Evolutionary conservation across 2,329 filamentous ascomycete genomes (phyloP).

Genomic region (Scytalidium sp.): DNA sequence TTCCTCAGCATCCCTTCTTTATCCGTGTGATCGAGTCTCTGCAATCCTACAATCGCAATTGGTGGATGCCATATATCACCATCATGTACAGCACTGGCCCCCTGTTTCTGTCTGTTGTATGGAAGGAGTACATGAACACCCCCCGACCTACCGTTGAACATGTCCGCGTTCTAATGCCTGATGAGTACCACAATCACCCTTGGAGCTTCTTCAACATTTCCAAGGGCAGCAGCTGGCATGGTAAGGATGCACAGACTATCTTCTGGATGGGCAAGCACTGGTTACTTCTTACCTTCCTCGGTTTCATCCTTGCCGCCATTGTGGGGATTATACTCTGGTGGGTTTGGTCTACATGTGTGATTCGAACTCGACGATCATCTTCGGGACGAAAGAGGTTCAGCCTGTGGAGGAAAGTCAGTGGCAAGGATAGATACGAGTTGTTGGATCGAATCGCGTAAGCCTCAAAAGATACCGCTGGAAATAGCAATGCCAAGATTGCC

Average conservation of each 20-base stretch:
- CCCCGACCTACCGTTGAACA: conserved; percentile 46
- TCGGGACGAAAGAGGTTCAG: conserved; percentile 7
- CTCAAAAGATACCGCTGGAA: too few relatives aligned
- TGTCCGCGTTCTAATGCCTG: conserved; percentile 65
- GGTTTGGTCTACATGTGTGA: conserved; percentile 24
- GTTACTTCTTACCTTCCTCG: conserved; percentile 31
- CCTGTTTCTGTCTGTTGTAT: conserved; percentile 71
- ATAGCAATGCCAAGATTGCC: neutral
- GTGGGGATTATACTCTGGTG: conserved; percentile 23
- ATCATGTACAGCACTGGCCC: conserved; percentile 79
- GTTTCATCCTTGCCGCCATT: conserved; percentile 27
- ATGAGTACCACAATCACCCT: conserved; percentile 64
- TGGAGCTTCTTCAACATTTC: conserved; percentile 68
- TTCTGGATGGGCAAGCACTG: conserved; percentile 47
- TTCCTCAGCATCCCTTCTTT: conserved; percentile 74
- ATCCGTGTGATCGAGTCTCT: conserved; percentile 64
- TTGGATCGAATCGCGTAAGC: conserved; percentile 23
- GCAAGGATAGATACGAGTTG: conserved; percentile 26
- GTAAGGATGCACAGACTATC: conserved; percentile 41
- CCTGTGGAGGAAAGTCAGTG: conserved; percentile 21
- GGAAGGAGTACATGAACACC: conserved; percentile 67
- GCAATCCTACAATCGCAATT: conserved; percentile 65
- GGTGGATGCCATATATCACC: conserved; percentile 64
- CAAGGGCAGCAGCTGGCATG: conserved; percentile 44
- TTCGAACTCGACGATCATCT: conserved; percentile 11